Conservation (phyloP, 352 stramenopile species). For the Phytophthora quininea region DNA sequence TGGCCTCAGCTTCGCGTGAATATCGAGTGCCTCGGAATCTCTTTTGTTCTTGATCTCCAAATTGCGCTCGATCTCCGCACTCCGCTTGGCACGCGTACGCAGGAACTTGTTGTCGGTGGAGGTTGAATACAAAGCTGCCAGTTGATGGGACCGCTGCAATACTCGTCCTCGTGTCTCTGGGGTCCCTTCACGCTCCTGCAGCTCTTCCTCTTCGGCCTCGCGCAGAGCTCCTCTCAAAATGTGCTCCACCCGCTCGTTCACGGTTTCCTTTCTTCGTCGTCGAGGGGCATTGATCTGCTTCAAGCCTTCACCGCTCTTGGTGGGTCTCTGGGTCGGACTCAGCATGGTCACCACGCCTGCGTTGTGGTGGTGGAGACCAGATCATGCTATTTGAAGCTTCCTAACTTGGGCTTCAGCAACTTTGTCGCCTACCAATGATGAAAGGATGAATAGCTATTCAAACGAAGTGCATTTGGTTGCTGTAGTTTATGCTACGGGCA, state of each 20-base stretch:
- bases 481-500: neutral
- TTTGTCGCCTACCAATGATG: too few relatives aligned
- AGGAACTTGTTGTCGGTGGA: slow-evolving; percentile 59
- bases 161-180: slow-evolving; percentile 36
- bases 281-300: neutral
- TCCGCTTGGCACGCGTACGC: slow-evolving; percentile 14
- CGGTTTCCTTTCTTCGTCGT: slow-evolving; percentile 60
- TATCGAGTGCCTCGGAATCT: neutral
- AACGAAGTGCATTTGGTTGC: too few relatives aligned
- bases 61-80: slow-evolving; percentile 3
- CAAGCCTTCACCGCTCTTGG: too few relatives aligned
- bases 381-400: too few relatives aligned
- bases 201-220: slow-evolving; percentile 36
- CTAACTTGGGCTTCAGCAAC: too few relatives aligned
- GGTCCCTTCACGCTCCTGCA: slow-evolving; percentile 23
- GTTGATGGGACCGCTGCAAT: slow-evolving; percentile 45
- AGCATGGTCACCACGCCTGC: neutral
- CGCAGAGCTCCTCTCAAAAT: slow-evolving; percentile 58
- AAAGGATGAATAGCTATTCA: too few relatives aligned
- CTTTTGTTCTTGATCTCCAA: slow-evolving; percentile 3
- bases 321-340: slow-evolving; percentile 23
- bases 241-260: slow-evolving; percentile 69
- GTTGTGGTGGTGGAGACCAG: too few relatives aligned
- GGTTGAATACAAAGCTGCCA: slow-evolving; percentile 52
- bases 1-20: neutral